Evolutionary conservation across 208 protist species (phyloP).

Genomic region (Acanthamoeba sp.): DNA sequence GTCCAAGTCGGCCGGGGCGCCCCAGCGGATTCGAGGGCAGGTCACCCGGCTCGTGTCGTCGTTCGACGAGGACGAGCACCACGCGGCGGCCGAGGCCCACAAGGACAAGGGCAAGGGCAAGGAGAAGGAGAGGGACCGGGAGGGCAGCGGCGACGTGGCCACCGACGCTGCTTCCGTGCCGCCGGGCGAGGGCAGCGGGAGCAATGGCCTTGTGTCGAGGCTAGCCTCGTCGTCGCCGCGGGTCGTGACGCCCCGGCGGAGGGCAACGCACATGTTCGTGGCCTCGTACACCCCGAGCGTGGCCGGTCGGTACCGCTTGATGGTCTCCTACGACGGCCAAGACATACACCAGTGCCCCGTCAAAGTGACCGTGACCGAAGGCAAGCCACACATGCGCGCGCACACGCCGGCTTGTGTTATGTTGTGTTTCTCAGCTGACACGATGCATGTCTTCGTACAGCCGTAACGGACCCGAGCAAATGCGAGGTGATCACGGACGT

Average conservation of each 20-base stretch:
- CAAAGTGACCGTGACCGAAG: neutral
- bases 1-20: neutral
- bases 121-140: neutral
- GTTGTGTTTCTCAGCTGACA: neutral
- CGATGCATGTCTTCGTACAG: neutral
- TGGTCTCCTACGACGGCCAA: neutral
- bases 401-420: neutral
- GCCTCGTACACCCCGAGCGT: conserved; percentile 10
- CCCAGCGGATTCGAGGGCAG: neutral
- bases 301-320: neutral
- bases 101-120: neutral
- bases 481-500: neutral
- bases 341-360: neutral
- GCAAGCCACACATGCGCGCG: too few species aligned
- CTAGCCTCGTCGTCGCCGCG: neutral
- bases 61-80: neutral
- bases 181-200: neutral
- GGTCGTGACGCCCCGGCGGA: neutral
- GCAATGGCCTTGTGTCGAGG: too few species aligned
- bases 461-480: conserved; percentile 11
- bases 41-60: neutral
- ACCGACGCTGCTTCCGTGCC: neutral
- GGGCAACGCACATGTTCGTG: neutral
- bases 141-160: neutral
- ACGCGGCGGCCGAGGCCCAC: neutral